Conservation (phyloP, 1,284 basidiomycete genomes). For the Porodaedalea pini region DNA sequence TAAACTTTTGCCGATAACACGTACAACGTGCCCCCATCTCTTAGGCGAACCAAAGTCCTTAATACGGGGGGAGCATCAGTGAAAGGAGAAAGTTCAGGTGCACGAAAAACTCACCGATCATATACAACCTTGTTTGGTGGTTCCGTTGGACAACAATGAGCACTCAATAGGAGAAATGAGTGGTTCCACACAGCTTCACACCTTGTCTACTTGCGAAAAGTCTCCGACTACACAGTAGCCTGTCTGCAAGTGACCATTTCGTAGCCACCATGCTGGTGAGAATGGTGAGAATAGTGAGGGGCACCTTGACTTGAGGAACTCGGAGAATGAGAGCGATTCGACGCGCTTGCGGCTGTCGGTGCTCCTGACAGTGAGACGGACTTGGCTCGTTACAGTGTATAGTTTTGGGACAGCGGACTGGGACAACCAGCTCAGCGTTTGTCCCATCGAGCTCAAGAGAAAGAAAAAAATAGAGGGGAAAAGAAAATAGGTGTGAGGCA, state of each 20-base stretch:
- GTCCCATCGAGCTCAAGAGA: constrained; percentile 12
- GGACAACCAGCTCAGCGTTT: constrained; percentile 13
- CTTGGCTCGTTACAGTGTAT: constrained; percentile 36
- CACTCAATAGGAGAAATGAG: background rate
- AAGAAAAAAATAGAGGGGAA: background rate
- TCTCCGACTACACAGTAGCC: constrained; percentile 66
- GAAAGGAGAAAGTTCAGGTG: constrained; percentile 20
- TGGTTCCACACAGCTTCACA: background rate
- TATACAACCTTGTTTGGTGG: constrained; percentile 49
- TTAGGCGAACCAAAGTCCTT: constrained; percentile 56
- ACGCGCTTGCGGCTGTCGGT: constrained; percentile 29
- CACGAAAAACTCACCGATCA: constrained; percentile 47
- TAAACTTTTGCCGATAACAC: constrained; percentile 25
- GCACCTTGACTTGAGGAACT: constrained; percentile 54
- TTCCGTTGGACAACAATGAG: background rate
- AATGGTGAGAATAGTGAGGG: constrained; percentile 54
- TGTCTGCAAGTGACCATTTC: constrained; percentile 70
- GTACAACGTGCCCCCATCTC: constrained; percentile 71
- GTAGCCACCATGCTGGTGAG: constrained; percentile 66
- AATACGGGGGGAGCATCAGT: constrained; percentile 12
- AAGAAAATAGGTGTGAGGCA: background rate
- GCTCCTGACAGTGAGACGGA: constrained; percentile 37
- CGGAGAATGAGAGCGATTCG: constrained; percentile 38
- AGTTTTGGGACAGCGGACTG: constrained; percentile 28
- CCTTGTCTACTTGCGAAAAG: constrained; percentile 67